phyloP scores from a whole-genome alignment of 2,329 filamentous ascomycete species.

The Sporothrix curviconia region DNA sequence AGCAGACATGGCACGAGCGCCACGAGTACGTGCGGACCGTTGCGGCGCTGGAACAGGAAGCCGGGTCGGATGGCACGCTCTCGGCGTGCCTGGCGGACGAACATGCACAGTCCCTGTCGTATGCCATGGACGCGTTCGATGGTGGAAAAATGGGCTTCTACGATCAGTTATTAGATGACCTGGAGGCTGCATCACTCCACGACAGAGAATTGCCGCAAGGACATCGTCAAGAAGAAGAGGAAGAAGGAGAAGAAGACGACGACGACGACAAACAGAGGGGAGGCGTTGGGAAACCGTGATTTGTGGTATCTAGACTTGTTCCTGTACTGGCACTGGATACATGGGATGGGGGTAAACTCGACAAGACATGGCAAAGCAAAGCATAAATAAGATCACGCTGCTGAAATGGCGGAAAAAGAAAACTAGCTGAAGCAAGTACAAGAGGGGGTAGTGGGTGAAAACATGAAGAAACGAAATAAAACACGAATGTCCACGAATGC shows the following conservation, averaged over 20 bases:
- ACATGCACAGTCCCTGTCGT: background rate
- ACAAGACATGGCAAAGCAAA: too few species aligned
- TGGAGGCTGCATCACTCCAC: background rate
- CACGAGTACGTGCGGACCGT: slow-evolving; percentile 8
- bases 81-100: slow-evolving; percentile 7
- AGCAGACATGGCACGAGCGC: slow-evolving; percentile 3
- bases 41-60: background rate
- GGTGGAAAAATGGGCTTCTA: slow-evolving; percentile 12
- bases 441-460: too few species aligned
- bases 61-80: background rate
- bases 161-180: slow-evolving; percentile 8
- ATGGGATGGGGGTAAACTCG: too few species aligned
- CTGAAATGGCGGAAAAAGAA: background rate
- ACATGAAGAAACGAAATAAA: too few species aligned
- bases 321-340: too few species aligned
- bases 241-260: background rate
- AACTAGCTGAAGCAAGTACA: background rate
- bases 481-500: too few species aligned
- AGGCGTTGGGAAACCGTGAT: too few species aligned
- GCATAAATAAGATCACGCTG: too few species aligned
- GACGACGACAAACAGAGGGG: background rate
- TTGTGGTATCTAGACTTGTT: too few species aligned
- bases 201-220: too few species aligned
- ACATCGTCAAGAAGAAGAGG: background rate
- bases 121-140: slow-evolving; percentile 2